Conservation (phyloP, 1,284 basidiomycete species). For the Pterula multifida region DNA sequence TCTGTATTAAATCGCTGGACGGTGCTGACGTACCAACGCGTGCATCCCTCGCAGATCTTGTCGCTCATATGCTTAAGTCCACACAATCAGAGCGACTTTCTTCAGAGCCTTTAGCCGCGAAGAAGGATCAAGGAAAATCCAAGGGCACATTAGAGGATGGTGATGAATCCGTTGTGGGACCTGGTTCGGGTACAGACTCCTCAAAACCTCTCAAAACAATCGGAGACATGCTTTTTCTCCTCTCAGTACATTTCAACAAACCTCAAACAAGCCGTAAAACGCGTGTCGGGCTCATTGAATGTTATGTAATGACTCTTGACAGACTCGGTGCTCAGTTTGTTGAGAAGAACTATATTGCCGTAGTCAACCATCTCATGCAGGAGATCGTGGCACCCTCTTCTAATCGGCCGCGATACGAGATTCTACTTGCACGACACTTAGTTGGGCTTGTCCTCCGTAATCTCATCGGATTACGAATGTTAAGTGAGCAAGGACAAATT, state of each 20-base stretch:
- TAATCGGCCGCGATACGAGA: constrained; percentile 60
- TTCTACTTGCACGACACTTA: constrained; percentile 60
- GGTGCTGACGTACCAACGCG: constrained; percentile 78
- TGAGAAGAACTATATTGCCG: constrained; percentile 72
- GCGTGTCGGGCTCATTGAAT: constrained; percentile 80
- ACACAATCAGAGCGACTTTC: constrained; percentile 69
- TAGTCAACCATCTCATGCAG: constrained; percentile 69
- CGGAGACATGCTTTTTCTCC: constrained; percentile 70
- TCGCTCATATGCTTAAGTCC: constrained; percentile 75
- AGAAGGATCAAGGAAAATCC: constrained; percentile 56
- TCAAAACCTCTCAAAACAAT: constrained; percentile 67
- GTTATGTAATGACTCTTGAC: constrained; percentile 73
- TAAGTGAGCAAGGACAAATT: constrained; percentile 91
- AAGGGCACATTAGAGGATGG: constrained; percentile 44
- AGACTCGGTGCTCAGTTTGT: constrained; percentile 71
- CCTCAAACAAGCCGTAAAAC: constrained; percentile 54
- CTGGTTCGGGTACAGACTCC: constrained; percentile 42
- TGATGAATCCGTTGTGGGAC: constrained; percentile 32
- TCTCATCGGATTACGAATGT: constrained; percentile 77
- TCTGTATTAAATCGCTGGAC: constrained; percentile 73
- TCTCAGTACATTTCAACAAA: constrained; percentile 77
- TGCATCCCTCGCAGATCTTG: constrained; percentile 64
- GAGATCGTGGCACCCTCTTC: constrained; percentile 60
- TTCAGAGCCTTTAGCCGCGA: constrained; percentile 32
- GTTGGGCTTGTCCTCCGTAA: constrained; percentile 75